Base-by-base conservation (phyloP, 73 alveolate species). In the Uronychia binucleata region DNA sequence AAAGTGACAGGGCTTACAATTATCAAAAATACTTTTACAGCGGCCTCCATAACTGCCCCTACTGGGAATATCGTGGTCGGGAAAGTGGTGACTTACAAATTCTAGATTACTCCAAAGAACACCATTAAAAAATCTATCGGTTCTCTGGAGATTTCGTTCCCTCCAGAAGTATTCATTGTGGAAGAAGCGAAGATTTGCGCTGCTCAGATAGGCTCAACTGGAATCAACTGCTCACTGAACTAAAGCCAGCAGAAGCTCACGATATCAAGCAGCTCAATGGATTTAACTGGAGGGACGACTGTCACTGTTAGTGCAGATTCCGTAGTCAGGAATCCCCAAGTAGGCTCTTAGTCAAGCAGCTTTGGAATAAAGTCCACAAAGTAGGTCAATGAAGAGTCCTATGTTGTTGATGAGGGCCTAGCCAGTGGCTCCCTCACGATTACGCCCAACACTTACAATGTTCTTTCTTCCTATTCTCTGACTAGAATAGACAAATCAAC, bases 61-160 rank as follows among this genome's bases (percentile, higher is more conserved):
- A 19, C 81, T 0, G 81, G 81, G 5, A 29, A 1, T 59, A 81
- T 59, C 0, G 34, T 81, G 0, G 88, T 81, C 29, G 88, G 88
- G 8, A 75, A 58, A 30, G 33, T 57, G 0, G 26, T 34, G 27
- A 75, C 74, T 25, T 81, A 81, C 75, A 60, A 81, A 31, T 59
- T 81, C 25, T 58, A 60, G 27, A 31, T 81, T 19, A 75, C 74
- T 58, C 88, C 74, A 19, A 81, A 19, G 25, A 81, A 81, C 31
- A 28, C 81, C 8, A 81, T 81, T 11, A 80, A 80, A 28, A 28
- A 57, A 27, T 30, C 80, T 13, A 59, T 60, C 11, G 67, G 67
- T 11, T 8, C 57, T 8, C 75, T 81, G 1, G 28, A 30, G 26
- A 79, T 79, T 31, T 28, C 79, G 0, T 79, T 79, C 34, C 86